phyloP scores from a whole-genome alignment of 192 early-diverging fungal species.

The Pilobolus umbonatus region DNA sequence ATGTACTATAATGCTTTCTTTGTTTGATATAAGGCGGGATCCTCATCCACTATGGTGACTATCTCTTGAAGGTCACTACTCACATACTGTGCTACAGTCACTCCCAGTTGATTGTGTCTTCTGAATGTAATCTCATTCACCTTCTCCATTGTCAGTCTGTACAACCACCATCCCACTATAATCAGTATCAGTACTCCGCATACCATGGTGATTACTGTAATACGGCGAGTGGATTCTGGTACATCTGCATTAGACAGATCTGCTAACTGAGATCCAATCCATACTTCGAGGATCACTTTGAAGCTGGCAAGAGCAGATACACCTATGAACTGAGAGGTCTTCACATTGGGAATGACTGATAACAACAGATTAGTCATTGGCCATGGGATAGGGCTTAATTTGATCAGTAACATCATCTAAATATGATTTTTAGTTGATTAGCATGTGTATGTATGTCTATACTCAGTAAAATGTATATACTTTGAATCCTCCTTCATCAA shows the following conservation, averaged over 20 bases:
- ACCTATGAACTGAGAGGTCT: constrained; percentile 15
- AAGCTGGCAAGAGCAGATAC: constrained; percentile 13
- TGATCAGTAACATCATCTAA: constrained; percentile 32
- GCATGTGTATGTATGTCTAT: neutral
- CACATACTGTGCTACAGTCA: too few relatives aligned
- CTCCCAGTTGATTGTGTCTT: neutral
- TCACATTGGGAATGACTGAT: constrained; percentile 12
- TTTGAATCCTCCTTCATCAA: constrained; percentile 28
- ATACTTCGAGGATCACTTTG: constrained; percentile 30
- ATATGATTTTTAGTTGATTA: neutral
- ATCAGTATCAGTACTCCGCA: constrained; percentile 18
- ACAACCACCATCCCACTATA: constrained; percentile 23
- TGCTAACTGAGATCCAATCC: constrained; percentile 32
- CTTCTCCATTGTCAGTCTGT: constrained; percentile 30
- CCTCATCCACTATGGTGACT: too few relatives aligned
- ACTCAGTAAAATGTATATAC: constrained; percentile 11
- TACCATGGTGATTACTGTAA: constrained; percentile 17
- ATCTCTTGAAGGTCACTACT: too few relatives aligned
- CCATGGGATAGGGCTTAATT: constrained; percentile 32
- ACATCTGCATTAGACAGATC: constrained; percentile 24
- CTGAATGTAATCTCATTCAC: constrained; percentile 13
- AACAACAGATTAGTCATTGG: constrained; percentile 19
- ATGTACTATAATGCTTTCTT: too few relatives aligned
- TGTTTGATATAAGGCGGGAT: too few relatives aligned
- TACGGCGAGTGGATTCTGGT: constrained; percentile 20